These are phyloP conservation scores for Xerocomus tenax DNA, from an alignment of 1,284 basidiomycete species.

Conservation along the genomic window DNA sequence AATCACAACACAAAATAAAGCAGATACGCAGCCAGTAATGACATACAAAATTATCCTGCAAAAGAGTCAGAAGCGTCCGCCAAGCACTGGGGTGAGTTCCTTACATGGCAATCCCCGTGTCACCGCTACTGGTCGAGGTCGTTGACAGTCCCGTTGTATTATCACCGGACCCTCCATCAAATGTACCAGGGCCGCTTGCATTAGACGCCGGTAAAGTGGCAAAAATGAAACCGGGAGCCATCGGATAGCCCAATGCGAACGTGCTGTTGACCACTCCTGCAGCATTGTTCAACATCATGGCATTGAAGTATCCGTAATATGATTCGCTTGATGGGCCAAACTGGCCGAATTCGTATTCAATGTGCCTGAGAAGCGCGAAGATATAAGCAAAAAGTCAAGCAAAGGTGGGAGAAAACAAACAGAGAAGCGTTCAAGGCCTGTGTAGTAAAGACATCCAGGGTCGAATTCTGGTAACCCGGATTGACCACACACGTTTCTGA, in stretches of 20 bases:
- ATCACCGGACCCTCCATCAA: constrained; percentile 12
- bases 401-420: constrained; percentile 27
- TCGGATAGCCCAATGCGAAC: constrained; percentile 35
- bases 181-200: constrained; percentile 37
- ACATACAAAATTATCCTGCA: constrained; percentile 77
- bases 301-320: constrained; percentile 51
- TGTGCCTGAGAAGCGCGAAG: constrained; percentile 48
- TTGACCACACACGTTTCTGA: constrained; percentile 71
- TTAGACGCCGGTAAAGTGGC: constrained; percentile 63
- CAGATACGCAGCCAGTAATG: constrained; percentile 77
- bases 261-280: constrained; percentile 44
- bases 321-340: constrained; percentile 42
- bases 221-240: constrained; percentile 52
- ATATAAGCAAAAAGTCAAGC: constrained; percentile 18
- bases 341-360: constrained; percentile 57
- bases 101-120: constrained; percentile 69
- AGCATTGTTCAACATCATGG: constrained; percentile 49
- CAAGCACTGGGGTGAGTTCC: constrained; percentile 1
- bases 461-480: constrained; percentile 64
- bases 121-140: constrained; percentile 20
- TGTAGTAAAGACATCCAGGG: constrained; percentile 74
- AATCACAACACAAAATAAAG: constrained; percentile 73
- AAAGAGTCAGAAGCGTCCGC: constrained; percentile 2
- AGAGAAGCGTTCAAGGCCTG: constrained; percentile 39
- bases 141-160: constrained; percentile 15